Evolutionary conservation across 129 eudicot species (phyloP), one percentile per base, ranked within the genome.

Genomic region (Flaveria robusta): DNA sequence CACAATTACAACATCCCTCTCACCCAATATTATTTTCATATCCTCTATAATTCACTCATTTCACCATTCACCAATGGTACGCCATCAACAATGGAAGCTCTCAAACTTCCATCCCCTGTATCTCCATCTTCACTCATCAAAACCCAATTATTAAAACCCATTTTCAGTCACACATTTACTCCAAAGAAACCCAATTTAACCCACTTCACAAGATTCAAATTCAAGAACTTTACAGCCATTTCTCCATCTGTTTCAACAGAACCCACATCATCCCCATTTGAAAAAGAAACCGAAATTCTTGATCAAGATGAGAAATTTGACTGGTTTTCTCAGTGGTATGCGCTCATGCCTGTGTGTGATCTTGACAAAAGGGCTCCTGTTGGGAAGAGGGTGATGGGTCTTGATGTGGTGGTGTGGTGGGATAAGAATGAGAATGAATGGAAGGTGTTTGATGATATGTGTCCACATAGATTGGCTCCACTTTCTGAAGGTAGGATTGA

Each of bases 401-500:
- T 89, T 23, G 97, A 89, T 74, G 34, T 91, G 22, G 96, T 89
- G 79, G 84, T 84, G 18, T 92, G 97, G 97, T 92, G 96, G 96
- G 97, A 92, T 27, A 76, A 77, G 42, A 89, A 80, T 70, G 91
- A 89, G 68, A 69, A 59, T 70, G 83, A 26, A 27, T 89, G 96
- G 97, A 89, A 89, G 85, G 97, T 91, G 79, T 88, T 91, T 72
- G 90, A 88, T 39, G 97, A 91, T 79, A 46, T 26, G 13, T 91
- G 97, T 74, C 97, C 97, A n/a, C 97, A 91, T 47, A 73, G 97
- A 66, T 72, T 87, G 77, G 95, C 97, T 65, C 97, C 94, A 9
- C 80, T 91, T 65, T 88, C 92, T n/a, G 87, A 92, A 75, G 97
- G 97, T 4, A 86, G 97, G 80, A 92, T 92, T 71, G 97, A 92